Evolutionary conservation across 1,284 basidiomycete species (phyloP), one percentile per base, ranked within the genome.

Genomic region (Coniophora puteana): DNA sequence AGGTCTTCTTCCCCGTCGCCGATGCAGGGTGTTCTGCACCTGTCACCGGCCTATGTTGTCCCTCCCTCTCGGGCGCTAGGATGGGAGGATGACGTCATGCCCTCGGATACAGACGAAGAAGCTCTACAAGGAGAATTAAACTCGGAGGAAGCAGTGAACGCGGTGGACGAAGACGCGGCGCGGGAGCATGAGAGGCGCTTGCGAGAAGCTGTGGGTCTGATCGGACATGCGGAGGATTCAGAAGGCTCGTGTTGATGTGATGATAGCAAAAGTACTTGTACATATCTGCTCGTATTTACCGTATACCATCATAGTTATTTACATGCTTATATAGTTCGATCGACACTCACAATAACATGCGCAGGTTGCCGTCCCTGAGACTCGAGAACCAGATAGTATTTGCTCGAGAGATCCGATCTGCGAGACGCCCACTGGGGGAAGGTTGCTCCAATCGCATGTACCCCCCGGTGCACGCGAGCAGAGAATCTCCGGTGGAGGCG

Each of bases 111-210:
- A 3, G 68, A 80, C 42, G 63, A 70, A n/a, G 67, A 66, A 17
- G 63, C 52, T 13, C 44, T 79, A 16, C 46, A 53, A 7, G 53
- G 49, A 1, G 78, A 76, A 55, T 50, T 82, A 20, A 44, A 58
- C 7, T 73, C 72, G 16, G 81, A 83, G 17, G 63, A 61, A 3
- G 53, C 55, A 14, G 48, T 76, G 28, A 72, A 83, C 30, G 41
- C 47, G 23, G 41, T 46, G 41, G 80, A 83, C 49, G 36, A 41
- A 36, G 41, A 33, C 21, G 20, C 38, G 3, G 61, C 52, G 4
- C 44, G 18, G 18, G 33, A 25, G 13, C 43, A 54, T 20, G 64
- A 71, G 53, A 40, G 44, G n/a, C 30, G 33, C 4, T 43, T 73
- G 8, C 69, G 63, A 61, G 43, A 33, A 1, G 40, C 18, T 30